Conservation (phyloP, 257 asterid genomes). For the Lavandula angustifolia region DNA sequence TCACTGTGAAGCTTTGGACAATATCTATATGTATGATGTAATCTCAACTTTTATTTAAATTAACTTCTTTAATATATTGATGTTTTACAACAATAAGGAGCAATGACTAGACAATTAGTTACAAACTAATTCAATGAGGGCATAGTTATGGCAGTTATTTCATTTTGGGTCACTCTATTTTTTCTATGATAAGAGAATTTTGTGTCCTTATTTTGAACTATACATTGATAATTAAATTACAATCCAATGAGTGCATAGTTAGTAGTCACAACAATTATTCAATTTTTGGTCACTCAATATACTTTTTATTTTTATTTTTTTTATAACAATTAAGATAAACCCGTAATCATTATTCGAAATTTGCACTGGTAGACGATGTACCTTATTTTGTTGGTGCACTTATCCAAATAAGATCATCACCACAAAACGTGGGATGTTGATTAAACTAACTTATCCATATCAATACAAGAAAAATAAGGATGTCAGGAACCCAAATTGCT, state of each 20-base stretch:
- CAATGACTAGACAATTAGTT: constrained; percentile 3
- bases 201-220: too few species aligned
- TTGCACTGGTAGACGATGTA: too few species aligned
- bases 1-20: constrained; percentile 18
- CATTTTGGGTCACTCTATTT: constrained; percentile 11
- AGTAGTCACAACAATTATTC: too few species aligned
- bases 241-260: too few species aligned
- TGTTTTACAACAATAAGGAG: constrained; percentile 3
- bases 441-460: constrained; percentile 18
- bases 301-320: too few species aligned
- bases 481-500: constrained; percentile 36
- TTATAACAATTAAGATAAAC: too few species aligned
- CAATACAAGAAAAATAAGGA: constrained; percentile 16
- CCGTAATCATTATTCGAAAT: too few species aligned
- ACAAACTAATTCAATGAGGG: neutral
- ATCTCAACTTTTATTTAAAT: constrained; percentile 18
- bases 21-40: constrained; percentile 22
- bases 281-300: constrained; percentile 12
- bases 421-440: constrained; percentile 28
- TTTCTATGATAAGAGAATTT: too few species aligned
- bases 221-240: too few species aligned
- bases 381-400: neutral
- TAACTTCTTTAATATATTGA: too few species aligned
- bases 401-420: constrained; percentile 28
- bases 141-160: neutral